A percentile compares a stretch with the other conserved stretches of the same genome.
phyloP scores from a whole-genome alignment of 305 asterid species.

The Caryopteris hybrid region DNA sequence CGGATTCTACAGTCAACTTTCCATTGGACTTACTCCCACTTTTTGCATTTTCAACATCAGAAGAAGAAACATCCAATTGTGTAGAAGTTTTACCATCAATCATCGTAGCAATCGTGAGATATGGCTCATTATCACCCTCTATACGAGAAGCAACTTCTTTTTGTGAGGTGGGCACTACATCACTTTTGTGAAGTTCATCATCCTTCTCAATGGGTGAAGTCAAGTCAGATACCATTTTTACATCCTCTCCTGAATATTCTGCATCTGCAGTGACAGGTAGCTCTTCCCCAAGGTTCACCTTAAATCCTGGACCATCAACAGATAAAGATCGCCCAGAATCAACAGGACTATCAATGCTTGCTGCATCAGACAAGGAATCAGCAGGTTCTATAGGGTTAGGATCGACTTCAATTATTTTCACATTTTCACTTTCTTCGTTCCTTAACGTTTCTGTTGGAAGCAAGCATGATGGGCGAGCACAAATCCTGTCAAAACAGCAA shows the following conservation, averaged over 20 bases:
- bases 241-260: slow-evolving; percentile 30
- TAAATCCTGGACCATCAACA: slow-evolving; percentile 18
- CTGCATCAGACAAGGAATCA: slow-evolving; percentile 31
- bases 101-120: slow-evolving; percentile 9
- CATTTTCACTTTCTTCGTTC: slow-evolving; percentile 33
- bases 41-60: slow-evolving; percentile 33
- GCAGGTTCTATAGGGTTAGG: slow-evolving; percentile 25
- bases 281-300: slow-evolving; percentile 29
- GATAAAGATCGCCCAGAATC: slow-evolving; percentile 32
- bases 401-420: slow-evolving; percentile 31
- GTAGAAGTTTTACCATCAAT: not conserved
- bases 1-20: slow-evolving; percentile 11
- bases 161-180: slow-evolving; percentile 15
- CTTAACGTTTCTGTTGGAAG: slow-evolving; percentile 43
- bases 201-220: slow-evolving; percentile 30
- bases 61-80: slow-evolving; percentile 5
- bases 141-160: slow-evolving; percentile 21
- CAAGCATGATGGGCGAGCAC: slow-evolving; percentile 57
- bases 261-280: slow-evolving; percentile 11
- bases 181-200: slow-evolving; percentile 22
- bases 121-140: slow-evolving; percentile 12
- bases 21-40: slow-evolving; percentile 1
- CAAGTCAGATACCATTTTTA: slow-evolving; percentile 25
- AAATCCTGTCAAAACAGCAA: slow-evolving; percentile 40
- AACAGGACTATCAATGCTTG: slow-evolving; percentile 21